Evolutionary conservation across 768 basidiomycete genomes (phyloP).

Genomic region (Xanthoconium stramineum): DNA sequence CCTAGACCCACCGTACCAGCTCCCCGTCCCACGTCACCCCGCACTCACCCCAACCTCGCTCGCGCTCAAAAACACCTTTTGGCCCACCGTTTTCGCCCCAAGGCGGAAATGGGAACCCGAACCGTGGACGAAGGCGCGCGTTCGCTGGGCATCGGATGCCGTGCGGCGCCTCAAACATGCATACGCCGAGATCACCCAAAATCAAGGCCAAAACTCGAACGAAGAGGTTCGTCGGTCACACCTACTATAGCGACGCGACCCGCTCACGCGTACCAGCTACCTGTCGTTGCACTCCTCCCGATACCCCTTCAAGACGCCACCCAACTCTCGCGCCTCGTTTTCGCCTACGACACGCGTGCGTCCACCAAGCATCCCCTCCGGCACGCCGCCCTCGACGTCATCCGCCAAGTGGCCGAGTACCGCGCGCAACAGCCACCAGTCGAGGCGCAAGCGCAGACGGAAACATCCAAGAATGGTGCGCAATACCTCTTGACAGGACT

Average conservation of each 20-base stretch:
- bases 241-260: background rate
- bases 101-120: conserved; percentile 64
- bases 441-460: background rate
- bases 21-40: conserved; percentile 60
- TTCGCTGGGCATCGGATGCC: conserved; percentile 74
- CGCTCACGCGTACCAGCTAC: conserved; percentile 46
- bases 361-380: conserved; percentile 74
- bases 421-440: conserved; percentile 29
- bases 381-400: conserved; percentile 78
- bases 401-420: conserved; percentile 62
- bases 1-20: conserved; percentile 51
- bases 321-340: conserved; percentile 36
- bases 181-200: conserved; percentile 41
- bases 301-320: conserved; percentile 41
- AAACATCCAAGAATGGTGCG: conserved; percentile 50
- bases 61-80: conserved; percentile 63
- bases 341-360: conserved; percentile 67
- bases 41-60: conserved; percentile 70
- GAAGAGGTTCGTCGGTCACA: conserved; percentile 54
- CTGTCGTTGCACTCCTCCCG: conserved; percentile 73
- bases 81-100: conserved; percentile 82
- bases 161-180: conserved; percentile 50
- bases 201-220: conserved; percentile 2
- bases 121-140: conserved; percentile 61
- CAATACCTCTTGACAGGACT: conserved; percentile 87